Base-by-base conservation (phyloP, 2,329 filamentous ascomycete genomes). In the Colletotrichum magnum region DNA sequence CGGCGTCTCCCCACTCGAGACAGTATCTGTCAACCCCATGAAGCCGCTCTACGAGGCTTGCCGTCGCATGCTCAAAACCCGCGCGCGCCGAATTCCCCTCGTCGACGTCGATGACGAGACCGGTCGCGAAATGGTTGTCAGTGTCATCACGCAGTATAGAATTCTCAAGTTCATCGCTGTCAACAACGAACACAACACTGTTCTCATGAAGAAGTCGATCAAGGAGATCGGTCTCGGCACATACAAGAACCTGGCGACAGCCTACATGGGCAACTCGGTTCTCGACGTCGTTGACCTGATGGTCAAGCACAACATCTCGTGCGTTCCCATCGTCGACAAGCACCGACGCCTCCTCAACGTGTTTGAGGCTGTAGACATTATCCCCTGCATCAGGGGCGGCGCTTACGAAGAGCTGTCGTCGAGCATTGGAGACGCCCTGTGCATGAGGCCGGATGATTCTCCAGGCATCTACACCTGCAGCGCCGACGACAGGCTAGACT, bases 91-190 rank as follows among this genome's bases (percentile, higher is more conserved):
- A 74, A 99, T 99, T 72, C 96, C 96, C 1, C 87, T 99, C 6
- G 92, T 99, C 68, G 96, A 98, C 75, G 88, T 93, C 72, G 96
- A 99, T 77, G 95, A 97, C 77, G 96, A 99, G 81, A 99, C 96
- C 2, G 91, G 93, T 65, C 89, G 94, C 72, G 91, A 96, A 77
- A 96, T 95, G 83, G 94, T 99, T 18, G 93, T 99, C 70, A 98
- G 94, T 75, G 96, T 99, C 70, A 93, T 99, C 68, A 99, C 96
- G 0, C 96, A 99, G 80, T 99, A 99, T 81, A 93, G 97, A 68
- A 98, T 99, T 74, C 89, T 99, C 72, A 99, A 99, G 79, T 99
- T 99, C 79, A 97, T 99, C 71, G 95, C 96, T 12, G 95, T 99
- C 81, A 99, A 99, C 81, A 89, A 89, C 74, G 89, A 91, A 76